Base-by-base conservation (phyloP, 352 stramenopile species). In the Pythium vanterpoolii region DNA sequence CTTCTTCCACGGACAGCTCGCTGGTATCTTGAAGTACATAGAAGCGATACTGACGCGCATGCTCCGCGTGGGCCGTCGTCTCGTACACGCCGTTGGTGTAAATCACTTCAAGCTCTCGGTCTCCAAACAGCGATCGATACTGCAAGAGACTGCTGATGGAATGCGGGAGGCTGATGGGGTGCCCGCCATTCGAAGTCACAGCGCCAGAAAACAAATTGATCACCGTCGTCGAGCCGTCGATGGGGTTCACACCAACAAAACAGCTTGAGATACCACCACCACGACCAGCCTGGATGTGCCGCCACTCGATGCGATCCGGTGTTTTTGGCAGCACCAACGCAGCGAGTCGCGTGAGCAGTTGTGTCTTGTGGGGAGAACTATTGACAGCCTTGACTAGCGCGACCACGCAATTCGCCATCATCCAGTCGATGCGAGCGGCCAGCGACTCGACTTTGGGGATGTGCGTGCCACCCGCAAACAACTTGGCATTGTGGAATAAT, bases 191-290 rank as follows among this genome's bases (percentile, higher is more conserved):
- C 0, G 66, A 70, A 6, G 86, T 45, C 3, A 87, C 63, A 2
- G 55, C 43, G 0, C 79, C 77, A 1, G 64, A 74, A 18, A 84
- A 77, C 24, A 87, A n/a, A 33, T 88, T 87, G 10, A 87, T 50
- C 1, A 71, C 59, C 28, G 83, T 86, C 10, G 72, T 62, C 0
- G 55, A 68, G 50, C 45, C 34, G 14, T 21, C 66, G 0, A 19
- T 1, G 5, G 42, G 6, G 11, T 79, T 64, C 13, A 59, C 40
- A 9, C 65, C 63, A 36, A 73, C 50, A 28, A 72, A 84, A 19
- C 64, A 83, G 47, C 48, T 79, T 7, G 56, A 60, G 7, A 69
- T 63, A 4, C 67, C 39, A 0, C 30, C 28, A 9, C 16, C 30
- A 1, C 27, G 16, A 1, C 18, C 27, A 13, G 48, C 38, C 2